A percentile compares a stretch with the other conserved stretches of the same genome.
Evolutionary conservation across 441 rosid genomes (phyloP).

Genomic region (Pelargonium fulgidum): DNA sequence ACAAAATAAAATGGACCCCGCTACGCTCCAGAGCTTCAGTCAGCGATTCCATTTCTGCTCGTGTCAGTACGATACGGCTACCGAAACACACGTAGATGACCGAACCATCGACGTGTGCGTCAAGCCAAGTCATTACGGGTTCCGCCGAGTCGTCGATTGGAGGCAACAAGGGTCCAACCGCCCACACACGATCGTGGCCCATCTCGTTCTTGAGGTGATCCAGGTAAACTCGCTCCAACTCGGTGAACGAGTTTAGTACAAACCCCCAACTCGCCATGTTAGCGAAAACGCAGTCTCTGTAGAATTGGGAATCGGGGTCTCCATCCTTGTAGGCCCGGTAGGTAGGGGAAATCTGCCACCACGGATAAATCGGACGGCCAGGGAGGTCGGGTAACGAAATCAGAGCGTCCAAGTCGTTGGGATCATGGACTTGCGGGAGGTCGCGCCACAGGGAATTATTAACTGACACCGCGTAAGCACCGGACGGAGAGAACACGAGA

Average conservation of each 20-base stretch:
- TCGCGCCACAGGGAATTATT: conserved; percentile 33
- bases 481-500: conserved; percentile 44
- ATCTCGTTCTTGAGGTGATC: conserved; percentile 30
- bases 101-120: conserved; percentile 26
- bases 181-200: conserved; percentile 40
- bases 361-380: conserved; percentile 29
- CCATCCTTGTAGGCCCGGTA: conserved; percentile 27
- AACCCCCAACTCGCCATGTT: conserved; percentile 39
- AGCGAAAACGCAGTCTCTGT: conserved; percentile 25
- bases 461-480: conserved; percentile 37
- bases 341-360: conserved; percentile 30
- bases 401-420: conserved; percentile 14
- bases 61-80: conserved; percentile 35
- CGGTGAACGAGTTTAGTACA: conserved; percentile 32
- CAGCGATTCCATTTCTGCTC: conserved; percentile 29
- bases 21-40: conserved; percentile 39
- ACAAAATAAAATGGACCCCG: conserved; percentile 41
- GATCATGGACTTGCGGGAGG: conserved; percentile 25
- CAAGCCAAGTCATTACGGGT: conserved; percentile 36
- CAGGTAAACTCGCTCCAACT: conserved; percentile 36
- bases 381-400: conserved; percentile 32
- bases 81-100: conserved; percentile 53
- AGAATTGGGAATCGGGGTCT: conserved; percentile 30
- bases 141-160: background rate
- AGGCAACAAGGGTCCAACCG: conserved; percentile 39